Conservation (phyloP, 1,284 basidiomycete genomes). For the Fereydounia khargensis region DNA sequence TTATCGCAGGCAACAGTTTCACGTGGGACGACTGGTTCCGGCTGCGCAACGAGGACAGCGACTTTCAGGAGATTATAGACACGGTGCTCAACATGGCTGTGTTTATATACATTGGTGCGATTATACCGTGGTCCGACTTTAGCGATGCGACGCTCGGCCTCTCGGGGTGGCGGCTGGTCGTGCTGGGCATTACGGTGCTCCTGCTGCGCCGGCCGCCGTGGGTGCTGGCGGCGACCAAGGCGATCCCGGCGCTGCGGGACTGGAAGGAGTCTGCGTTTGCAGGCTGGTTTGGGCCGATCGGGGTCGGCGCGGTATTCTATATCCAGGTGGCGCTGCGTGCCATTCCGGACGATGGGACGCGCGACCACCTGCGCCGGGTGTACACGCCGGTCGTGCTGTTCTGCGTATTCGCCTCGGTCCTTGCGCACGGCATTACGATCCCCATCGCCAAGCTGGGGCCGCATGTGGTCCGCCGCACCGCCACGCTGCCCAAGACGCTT, state of each 20-base stretch:
- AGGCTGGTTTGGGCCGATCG: constrained; percentile 56
- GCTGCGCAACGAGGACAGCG: constrained; percentile 61
- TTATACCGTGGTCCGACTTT: constrained; percentile 54
- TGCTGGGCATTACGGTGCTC: constrained; percentile 45
- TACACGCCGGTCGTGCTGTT: constrained; percentile 63
- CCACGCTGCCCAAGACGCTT: constrained; percentile 22
- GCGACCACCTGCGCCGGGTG: constrained; percentile 56
- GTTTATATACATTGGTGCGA: constrained; percentile 60
- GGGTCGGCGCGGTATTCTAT: constrained; percentile 61
- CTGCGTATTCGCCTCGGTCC: constrained; percentile 61
- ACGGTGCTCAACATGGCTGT: constrained; percentile 61
- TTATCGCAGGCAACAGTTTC: constrained; percentile 58
- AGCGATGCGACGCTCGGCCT: constrained; percentile 31
- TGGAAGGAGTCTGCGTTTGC: constrained; percentile 48
- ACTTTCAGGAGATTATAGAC: constrained; percentile 64
- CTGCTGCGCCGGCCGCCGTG: constrained; percentile 50
- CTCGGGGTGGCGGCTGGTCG: constrained; percentile 48
- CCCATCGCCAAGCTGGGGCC: constrained; percentile 52
- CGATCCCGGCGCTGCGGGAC: constrained; percentile 44
- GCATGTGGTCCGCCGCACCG: constrained; percentile 33
- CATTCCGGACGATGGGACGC: constrained; percentile 59
- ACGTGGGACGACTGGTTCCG: constrained; percentile 61
- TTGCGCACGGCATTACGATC: constrained; percentile 60
- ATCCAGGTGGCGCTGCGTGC: constrained; percentile 60
- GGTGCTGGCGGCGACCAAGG: constrained; percentile 40